A percentile compares a stretch with the other conserved stretches of the same genome.
Evolutionary conservation across 345 rosid genomes (phyloP).

Genomic region (Moringa oleifera): DNA sequence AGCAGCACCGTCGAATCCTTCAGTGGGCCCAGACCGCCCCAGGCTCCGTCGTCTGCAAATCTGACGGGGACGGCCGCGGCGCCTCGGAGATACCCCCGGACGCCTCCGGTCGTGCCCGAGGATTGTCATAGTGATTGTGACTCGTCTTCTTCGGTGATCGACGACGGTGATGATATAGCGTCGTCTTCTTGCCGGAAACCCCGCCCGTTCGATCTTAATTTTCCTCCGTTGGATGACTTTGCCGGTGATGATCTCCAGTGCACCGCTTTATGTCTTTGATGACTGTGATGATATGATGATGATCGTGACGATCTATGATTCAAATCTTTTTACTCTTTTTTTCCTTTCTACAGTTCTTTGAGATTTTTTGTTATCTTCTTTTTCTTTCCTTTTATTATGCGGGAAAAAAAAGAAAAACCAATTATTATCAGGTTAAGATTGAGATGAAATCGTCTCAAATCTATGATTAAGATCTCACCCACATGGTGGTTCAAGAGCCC

Average conservation of each 20-base stretch:
- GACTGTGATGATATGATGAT: not conserved
- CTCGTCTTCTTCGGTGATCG: slow-evolving; percentile 85
- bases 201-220: slow-evolving; percentile 81
- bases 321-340: slow-evolving; percentile 9
- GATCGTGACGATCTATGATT: slow-evolving; percentile 10
- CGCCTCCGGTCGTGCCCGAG: slow-evolving; percentile 64
- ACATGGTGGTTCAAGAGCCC: not conserved
- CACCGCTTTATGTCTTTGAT: slow-evolving; percentile 81
- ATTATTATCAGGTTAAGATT: slow-evolving; percentile 9
- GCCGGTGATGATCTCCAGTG: slow-evolving; percentile 71
- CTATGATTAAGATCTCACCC: slow-evolving; percentile 7
- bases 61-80: not conserved
- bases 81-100: slow-evolving; percentile 42
- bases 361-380: slow-evolving; percentile 12
- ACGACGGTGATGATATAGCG: slow-evolving; percentile 45
- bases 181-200: slow-evolving; percentile 40
- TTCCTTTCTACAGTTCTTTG: too few species aligned
- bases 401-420: slow-evolving; percentile 12
- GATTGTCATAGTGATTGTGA: slow-evolving; percentile 94
- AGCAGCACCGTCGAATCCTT: slow-evolving; percentile 96
- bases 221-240: slow-evolving; percentile 71
- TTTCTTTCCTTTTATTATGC: slow-evolving; percentile 22
- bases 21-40: slow-evolving; percentile 83
- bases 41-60: slow-evolving; percentile 12
- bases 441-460: slow-evolving; percentile 25